Evolutionary conservation across 2,329 filamentous ascomycete species (phyloP).

Genomic region (Penicillium sp.): DNA sequence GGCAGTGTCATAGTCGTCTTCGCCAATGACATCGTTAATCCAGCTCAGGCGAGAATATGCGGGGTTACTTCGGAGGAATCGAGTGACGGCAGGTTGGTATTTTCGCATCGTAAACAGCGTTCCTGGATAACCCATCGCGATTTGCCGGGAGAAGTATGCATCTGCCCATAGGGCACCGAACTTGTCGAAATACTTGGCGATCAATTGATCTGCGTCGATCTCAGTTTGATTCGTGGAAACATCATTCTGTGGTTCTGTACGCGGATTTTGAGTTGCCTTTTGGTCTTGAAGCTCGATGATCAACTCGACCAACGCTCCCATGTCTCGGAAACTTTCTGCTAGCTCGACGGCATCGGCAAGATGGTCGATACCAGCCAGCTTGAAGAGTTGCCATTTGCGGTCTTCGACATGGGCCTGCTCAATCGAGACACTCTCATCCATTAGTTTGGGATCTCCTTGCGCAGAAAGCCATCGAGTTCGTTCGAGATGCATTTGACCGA

Average conservation of each 20-base stretch:
- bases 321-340: constrained; percentile 63
- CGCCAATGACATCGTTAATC: constrained; percentile 86
- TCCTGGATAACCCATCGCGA: constrained; percentile 65
- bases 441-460: constrained; percentile 51
- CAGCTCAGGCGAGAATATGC: constrained; percentile 78
- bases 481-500: constrained; percentile 60
- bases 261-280: constrained; percentile 28
- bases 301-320: constrained; percentile 60
- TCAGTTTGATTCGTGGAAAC: constrained; percentile 26
- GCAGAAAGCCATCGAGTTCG: constrained; percentile 58
- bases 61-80: constrained; percentile 71
- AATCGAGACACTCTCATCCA: constrained; percentile 52
- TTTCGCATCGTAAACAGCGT: constrained; percentile 68
- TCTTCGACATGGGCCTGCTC: constrained; percentile 43
- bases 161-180: constrained; percentile 57
- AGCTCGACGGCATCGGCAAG: constrained; percentile 59
- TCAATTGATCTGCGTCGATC: constrained; percentile 38
- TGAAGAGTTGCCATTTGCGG: constrained; percentile 49
- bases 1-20: constrained; percentile 72
- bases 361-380: constrained; percentile 53
- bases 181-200: constrained; percentile 50
- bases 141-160: constrained; percentile 76
- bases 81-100: constrained; percentile 71
- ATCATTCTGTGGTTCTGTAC: constrained; percentile 14
- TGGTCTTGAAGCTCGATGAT: constrained; percentile 45